phyloP scores from a whole-genome alignment of 768 basidiomycete genomes.

The Suillus discolor region DNA sequence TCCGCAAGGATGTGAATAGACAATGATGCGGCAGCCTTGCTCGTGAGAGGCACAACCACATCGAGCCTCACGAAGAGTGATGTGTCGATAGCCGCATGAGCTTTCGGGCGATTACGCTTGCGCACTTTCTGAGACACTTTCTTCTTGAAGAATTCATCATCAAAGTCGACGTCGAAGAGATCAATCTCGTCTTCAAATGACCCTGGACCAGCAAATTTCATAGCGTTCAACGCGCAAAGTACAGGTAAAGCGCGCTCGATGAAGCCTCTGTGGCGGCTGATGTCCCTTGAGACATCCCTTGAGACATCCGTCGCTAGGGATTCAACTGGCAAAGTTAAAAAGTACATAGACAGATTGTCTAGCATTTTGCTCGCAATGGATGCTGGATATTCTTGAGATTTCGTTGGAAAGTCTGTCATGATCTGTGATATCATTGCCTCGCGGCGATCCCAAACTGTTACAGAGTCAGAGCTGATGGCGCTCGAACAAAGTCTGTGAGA shows the following conservation, averaged over 20 bases:
- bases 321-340: constrained; percentile 25
- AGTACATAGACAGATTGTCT: constrained; percentile 24
- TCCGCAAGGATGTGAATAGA: constrained; percentile 20
- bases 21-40: constrained; percentile 19
- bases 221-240: constrained; percentile 21
- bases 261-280: constrained; percentile 23
- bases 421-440: constrained; percentile 30
- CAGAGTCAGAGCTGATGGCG: neutral
- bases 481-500: neutral
- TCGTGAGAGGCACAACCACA: constrained; percentile 26
- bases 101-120: constrained; percentile 20
- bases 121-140: constrained; percentile 32
- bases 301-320: constrained; percentile 15
- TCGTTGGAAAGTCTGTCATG: constrained; percentile 35
- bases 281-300: constrained; percentile 10
- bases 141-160: constrained; percentile 9
- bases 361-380: constrained; percentile 29
- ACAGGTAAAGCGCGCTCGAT: constrained; percentile 26
- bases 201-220: neutral
- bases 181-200: constrained; percentile 5
- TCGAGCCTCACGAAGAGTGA: constrained; percentile 34
- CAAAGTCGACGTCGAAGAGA: constrained; percentile 8
- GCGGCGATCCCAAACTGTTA: constrained; percentile 19
- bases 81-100: constrained; percentile 23
- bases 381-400: constrained; percentile 20